Evolutionary conservation across 148 eudicot species (phyloP).

Genomic region (Dysphania ambrosioides): DNA sequence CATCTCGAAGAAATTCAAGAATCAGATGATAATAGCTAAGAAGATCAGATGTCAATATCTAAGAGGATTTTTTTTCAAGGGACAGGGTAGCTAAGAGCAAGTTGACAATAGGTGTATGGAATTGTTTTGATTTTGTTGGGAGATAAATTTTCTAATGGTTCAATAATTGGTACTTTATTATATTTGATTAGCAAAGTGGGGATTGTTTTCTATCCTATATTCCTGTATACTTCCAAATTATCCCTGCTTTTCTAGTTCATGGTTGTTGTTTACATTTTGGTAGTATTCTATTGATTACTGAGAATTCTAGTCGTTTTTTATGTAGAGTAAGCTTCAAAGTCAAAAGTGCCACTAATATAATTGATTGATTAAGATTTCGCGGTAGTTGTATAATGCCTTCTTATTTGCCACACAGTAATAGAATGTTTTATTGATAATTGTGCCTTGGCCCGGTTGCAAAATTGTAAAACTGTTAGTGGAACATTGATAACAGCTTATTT

Average conservation of each 20-base stretch:
- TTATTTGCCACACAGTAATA: too few relatives aligned
- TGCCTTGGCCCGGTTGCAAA: too few relatives aligned
- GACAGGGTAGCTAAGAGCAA: background rate
- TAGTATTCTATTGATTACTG: background rate
- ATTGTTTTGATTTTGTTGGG: background rate
- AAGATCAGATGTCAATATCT: too few relatives aligned
- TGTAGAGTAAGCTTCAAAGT: background rate
- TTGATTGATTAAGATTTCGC: background rate
- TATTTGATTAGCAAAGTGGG: slow-evolving; percentile 1
- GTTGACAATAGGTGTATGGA: background rate
- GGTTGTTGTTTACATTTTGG: background rate
- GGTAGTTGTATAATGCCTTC: background rate
- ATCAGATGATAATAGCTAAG: background rate
- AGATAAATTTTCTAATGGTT: slow-evolving; percentile 6
- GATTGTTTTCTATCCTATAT: background rate
- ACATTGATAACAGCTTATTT: too few relatives aligned
- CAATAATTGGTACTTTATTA: slow-evolving; percentile 4
- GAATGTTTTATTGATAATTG: too few relatives aligned
- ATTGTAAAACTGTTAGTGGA: too few relatives aligned
- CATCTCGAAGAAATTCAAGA: slow-evolving; percentile 16
- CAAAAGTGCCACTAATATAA: background rate
- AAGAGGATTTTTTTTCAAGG: background rate
- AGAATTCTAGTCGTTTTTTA: background rate
- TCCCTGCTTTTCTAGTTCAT: slow-evolving; percentile 1
- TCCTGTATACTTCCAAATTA: slow-evolving; percentile 1